Evolutionary conservation across 2,329 filamentous ascomycete genomes (phyloP).

Genomic region (Ophiostoma perfectum): DNA sequence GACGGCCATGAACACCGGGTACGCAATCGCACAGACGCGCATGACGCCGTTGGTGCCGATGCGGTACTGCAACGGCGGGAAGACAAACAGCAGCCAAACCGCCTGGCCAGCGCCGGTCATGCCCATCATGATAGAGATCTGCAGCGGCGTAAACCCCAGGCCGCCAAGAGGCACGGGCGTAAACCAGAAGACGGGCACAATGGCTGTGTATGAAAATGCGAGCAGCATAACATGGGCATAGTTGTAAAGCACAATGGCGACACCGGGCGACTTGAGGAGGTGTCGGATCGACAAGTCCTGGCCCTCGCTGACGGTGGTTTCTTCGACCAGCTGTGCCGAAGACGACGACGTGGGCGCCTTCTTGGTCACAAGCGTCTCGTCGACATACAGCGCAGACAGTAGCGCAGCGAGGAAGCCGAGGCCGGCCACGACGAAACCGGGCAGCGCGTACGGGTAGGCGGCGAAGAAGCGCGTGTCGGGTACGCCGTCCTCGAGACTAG

Average conservation of each 20-base stretch:
- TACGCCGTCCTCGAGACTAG: background rate
- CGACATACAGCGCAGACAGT: conserved; percentile 50
- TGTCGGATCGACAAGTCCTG: conserved; percentile 39
- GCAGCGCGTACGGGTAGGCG: conserved; percentile 60
- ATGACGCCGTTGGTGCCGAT: conserved; percentile 63
- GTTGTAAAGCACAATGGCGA: conserved; percentile 59
- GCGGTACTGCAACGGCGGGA: conserved; percentile 61
- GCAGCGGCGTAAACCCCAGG: conserved; percentile 53
- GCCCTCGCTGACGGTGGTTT: conserved; percentile 2
- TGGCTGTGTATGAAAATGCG: conserved; percentile 65
- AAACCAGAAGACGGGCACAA: conserved; percentile 64
- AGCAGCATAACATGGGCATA: conserved; percentile 64
- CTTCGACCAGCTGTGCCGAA: conserved; percentile 4
- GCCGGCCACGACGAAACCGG: conserved; percentile 52
- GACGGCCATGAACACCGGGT: conserved; percentile 58
- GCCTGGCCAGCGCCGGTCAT: conserved; percentile 62
- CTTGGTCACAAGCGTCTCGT: conserved; percentile 51
- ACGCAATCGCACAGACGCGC: conserved; percentile 50
- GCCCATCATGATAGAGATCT: conserved; percentile 63
- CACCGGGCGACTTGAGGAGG: conserved; percentile 58
- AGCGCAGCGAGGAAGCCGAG: conserved; percentile 51
- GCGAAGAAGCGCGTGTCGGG: conserved; percentile 47
- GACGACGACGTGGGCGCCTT: background rate
- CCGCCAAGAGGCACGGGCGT: conserved; percentile 60
- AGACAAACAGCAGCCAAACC: conserved; percentile 63